Percentiles rank a stretch among this genome's conserved stretches.
Evolutionary conservation across 2,329 filamentous ascomycete genomes (phyloP).

Genomic region (Colletotrichum tropicale): DNA sequence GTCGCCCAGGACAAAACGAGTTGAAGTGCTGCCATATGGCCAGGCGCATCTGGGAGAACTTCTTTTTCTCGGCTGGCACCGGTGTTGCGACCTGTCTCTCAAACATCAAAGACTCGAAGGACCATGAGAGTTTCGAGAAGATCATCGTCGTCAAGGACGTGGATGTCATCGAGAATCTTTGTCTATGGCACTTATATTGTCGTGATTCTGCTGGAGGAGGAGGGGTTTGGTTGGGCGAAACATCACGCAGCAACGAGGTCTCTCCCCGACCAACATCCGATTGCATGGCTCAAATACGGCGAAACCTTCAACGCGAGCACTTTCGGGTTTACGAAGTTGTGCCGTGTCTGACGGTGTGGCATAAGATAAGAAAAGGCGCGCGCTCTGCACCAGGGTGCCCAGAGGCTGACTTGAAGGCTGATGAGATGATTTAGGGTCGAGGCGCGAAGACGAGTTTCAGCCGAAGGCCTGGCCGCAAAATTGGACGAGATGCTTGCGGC

Average conservation of each 20-base stretch:
- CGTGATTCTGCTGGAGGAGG: background rate
- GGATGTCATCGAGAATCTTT: background rate
- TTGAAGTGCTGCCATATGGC: background rate
- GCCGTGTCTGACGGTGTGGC: background rate
- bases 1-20: background rate
- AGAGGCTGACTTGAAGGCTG: background rate
- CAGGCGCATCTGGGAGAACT: background rate
- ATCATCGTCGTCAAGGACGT: background rate
- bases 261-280: background rate
- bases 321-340: background rate
- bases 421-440: background rate
- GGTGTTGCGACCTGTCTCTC: background rate
- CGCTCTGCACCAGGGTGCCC: background rate
- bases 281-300: background rate
- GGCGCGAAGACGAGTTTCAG: background rate
- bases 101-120: background rate
- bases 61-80: background rate
- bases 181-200: background rate
- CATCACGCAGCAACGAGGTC: accelerated
- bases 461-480: background rate
- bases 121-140: background rate
- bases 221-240: background rate
- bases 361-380: background rate
- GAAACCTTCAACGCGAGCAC: background rate
- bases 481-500: background rate